Evolutionary conservation across 129 eudicot genomes (phyloP), one percentile per base, ranked within the genome.

Genomic region (Solidago caesia): DNA sequence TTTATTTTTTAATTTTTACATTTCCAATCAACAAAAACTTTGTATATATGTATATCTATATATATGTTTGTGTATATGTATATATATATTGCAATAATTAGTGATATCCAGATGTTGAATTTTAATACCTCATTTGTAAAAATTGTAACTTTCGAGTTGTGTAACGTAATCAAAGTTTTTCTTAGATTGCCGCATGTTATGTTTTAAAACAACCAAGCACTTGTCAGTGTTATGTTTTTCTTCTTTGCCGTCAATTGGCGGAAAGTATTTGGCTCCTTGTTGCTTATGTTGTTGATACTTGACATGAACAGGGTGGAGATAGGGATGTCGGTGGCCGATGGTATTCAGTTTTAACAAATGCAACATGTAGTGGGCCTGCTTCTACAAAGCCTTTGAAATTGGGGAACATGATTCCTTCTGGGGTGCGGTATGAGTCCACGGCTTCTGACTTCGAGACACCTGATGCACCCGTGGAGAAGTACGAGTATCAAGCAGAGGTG

Each of bases 401-500:
- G 8, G 81, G 41, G 67, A 85, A 66, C 70, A 80, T 56, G 63
- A 51, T 79, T 39, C 75, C 77, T 46, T 16, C 79, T 25, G 87
- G 93, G 16, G 62, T 29, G 11, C 89, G 97, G 13, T 84, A 57
- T 70, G 91, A 83, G 80, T 85, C 99, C 5, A 88, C 97, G 59
- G 91, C 94, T 44, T 91, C 97, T 2, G 87, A 88, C 49, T 67
- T 92, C 55, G 83, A 82, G 48, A 64, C 95, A 55, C 75, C 95
- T 3, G 85, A 81, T 44, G 13, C 82, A 14, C 87, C 96, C 3
- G 84, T 77, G 51, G 99, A 94, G 80, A 94, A 91, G 71, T 84
- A 79, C 67, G 99, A 94, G 84, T 94, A 94, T 81, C 99, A 94
- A 81, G 99, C 99, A 3, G 99, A 94, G 99, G 99, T 93, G 48